Conservation (phyloP, 1,284 basidiomycete species). For the Mycena sp. region DNA sequence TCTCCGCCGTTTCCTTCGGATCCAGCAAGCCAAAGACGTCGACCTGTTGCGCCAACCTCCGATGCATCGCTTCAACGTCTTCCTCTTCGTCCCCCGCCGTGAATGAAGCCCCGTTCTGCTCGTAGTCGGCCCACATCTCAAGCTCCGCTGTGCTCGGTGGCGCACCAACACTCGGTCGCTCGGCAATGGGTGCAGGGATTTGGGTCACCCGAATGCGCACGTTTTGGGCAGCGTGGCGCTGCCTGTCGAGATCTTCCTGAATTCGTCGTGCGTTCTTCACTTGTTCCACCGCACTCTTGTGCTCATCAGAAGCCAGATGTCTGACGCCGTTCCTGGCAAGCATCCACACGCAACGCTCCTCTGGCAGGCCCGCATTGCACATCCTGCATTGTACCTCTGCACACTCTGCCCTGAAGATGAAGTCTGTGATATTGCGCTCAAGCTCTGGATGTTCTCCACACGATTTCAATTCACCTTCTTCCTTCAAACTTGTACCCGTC, state of each 20-base stretch:
- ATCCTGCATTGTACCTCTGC: background rate
- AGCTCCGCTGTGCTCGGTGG: background rate
- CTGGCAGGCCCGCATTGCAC: background rate
- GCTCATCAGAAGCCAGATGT: background rate
- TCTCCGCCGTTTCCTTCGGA: background rate
- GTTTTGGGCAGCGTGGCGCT: background rate
- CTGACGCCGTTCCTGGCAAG: background rate
- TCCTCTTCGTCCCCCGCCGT: background rate
- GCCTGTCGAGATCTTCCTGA: background rate
- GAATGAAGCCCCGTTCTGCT: background rate
- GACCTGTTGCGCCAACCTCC: background rate
- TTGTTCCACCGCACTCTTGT: background rate
- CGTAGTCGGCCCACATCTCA: background rate
- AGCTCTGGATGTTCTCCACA: too few relatives aligned
- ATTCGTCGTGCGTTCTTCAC: background rate
- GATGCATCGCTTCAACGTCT: too few relatives aligned
- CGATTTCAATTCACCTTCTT: too few relatives aligned
- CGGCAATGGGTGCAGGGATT: background rate
- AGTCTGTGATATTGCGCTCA: too few relatives aligned
- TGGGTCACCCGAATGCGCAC: background rate
- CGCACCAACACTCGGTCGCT: background rate
- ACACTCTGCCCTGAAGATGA: too few relatives aligned
- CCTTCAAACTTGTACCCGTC: background rate
- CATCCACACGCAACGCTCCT: background rate
- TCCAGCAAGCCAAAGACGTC: slow-evolving; percentile 6